Evolutionary conservation across 805 yeast genomes (phyloP).

Genomic region (Suhomyces tanzawaensis): DNA sequence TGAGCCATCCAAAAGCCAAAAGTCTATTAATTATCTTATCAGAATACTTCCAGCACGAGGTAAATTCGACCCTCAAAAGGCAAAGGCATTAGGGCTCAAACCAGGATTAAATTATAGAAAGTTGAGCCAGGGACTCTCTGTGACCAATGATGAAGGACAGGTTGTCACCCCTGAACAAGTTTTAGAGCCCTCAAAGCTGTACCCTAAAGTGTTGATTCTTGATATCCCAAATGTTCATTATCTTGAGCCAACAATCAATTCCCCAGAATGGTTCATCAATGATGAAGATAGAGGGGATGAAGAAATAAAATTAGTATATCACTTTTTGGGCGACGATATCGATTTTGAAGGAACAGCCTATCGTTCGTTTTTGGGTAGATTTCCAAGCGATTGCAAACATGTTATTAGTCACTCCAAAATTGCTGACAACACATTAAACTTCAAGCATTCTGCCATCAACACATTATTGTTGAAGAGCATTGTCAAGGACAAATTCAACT

Average conservation of each 20-base stretch:
- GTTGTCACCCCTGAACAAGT: constrained; percentile 69
- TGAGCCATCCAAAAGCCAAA: constrained; percentile 30
- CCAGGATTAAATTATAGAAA: constrained; percentile 57
- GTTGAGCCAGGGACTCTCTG: constrained; percentile 58
- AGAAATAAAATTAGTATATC: constrained; percentile 60
- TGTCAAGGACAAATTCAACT: constrained; percentile 43
- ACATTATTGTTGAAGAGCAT: constrained; percentile 57
- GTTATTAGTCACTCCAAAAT: constrained; percentile 70
- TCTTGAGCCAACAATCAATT: constrained; percentile 25
- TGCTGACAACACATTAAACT: constrained; percentile 59
- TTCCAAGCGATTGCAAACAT: constrained; percentile 55
- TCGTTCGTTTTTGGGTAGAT: constrained; percentile 48
- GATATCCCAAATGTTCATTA: constrained; percentile 66
- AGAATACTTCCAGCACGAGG: constrained; percentile 71
- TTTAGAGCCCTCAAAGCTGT: constrained; percentile 55
- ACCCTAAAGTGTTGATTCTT: constrained; percentile 60
- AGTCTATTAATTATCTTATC: constrained; percentile 67
- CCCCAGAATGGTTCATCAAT: constrained; percentile 31
- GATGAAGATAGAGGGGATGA: constrained; percentile 30
- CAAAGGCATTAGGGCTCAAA: constrained; percentile 66
- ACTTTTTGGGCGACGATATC: constrained; percentile 66
- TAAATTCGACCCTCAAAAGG: constrained; percentile 64
- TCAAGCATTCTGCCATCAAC: constrained; percentile 52
- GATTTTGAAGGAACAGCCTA: constrained; percentile 45
- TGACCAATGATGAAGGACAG: constrained; percentile 58